Conservation (phyloP, 192 early-diverging fungal genomes). For the Coemansia sp. region DNA sequence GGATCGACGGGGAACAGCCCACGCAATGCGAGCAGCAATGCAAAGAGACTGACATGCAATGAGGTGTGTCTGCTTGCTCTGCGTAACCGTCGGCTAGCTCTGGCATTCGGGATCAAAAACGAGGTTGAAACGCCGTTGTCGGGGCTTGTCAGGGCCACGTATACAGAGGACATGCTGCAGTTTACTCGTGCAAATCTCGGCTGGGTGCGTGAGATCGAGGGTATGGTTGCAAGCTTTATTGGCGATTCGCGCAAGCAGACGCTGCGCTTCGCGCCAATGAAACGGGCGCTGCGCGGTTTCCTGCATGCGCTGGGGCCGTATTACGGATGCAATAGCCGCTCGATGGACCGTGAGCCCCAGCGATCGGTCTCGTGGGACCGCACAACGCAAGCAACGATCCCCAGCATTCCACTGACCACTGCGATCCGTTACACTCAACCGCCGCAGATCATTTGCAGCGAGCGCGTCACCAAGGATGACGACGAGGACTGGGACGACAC, state of each 20-base stretch:
- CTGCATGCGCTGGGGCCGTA: conserved; percentile 72
- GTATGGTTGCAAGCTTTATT: conserved; percentile 67
- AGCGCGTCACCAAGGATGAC: conserved; percentile 14
- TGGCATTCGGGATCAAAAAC: conserved; percentile 74
- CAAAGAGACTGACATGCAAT: conserved; percentile 68
- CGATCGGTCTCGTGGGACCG: conserved; percentile 66
- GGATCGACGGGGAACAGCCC: conserved; percentile 58
- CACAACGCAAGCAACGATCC: conserved; percentile 24
- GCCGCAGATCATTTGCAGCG: conserved; percentile 45
- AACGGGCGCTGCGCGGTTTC: conserved; percentile 65
- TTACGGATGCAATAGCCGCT: conserved; percentile 72
- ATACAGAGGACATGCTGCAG: conserved; percentile 69
- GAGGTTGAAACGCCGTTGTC: conserved; percentile 36
- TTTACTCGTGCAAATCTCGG: conserved; percentile 65
- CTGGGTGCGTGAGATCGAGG: conserved; percentile 74
- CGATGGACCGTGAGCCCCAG: conserved; percentile 78
- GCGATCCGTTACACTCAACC: conserved; percentile 35
- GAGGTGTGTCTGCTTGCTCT: conserved; percentile 77
- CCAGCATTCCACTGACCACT: conserved; percentile 36
- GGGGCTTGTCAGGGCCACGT: conserved; percentile 44
- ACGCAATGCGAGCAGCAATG: conserved; percentile 34
- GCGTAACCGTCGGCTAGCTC: conserved; percentile 79
- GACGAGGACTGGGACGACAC: conserved; percentile 39
- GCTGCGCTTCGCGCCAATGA: conserved; percentile 72
- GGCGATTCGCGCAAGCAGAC: conserved; percentile 56